These are phyloP conservation scores for Heterobasidion parviporum DNA, from an alignment of 1,284 basidiomycete species.

Conservation along the genomic window DNA sequence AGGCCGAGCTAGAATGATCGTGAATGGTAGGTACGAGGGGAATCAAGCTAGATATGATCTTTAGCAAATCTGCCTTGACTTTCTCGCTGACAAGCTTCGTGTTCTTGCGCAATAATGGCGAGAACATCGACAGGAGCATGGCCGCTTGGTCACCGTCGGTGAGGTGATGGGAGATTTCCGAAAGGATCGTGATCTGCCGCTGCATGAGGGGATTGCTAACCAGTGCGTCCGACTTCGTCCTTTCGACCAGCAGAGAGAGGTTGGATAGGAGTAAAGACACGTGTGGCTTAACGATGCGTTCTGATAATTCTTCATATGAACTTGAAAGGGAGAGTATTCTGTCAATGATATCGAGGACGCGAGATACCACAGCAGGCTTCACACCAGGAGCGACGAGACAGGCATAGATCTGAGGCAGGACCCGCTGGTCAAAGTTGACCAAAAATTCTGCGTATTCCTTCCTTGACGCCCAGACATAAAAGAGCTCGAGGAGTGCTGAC, in stretches of 20 bases:
- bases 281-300: conserved; percentile 66
- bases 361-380: conserved; percentile 77
- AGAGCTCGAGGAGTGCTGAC: conserved; percentile 83
- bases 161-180: conserved; percentile 73
- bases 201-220: conserved; percentile 72
- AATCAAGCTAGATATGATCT: conserved; percentile 69
- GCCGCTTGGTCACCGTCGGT: conserved; percentile 67
- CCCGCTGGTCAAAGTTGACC: conserved; percentile 59
- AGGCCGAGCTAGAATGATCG: conserved; percentile 41
- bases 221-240: conserved; percentile 44
- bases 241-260: conserved; percentile 65
- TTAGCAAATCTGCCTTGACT: conserved; percentile 80
- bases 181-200: conserved; percentile 78
- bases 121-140: conserved; percentile 68
- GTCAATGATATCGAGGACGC: conserved; percentile 85
- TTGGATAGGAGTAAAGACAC: conserved; percentile 72
- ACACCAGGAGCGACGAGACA: conserved; percentile 81
- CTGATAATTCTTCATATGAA: conserved; percentile 40
- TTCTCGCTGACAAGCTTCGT: conserved; percentile 78
- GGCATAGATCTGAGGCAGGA: conserved; percentile 74
- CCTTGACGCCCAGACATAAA: conserved; percentile 71
- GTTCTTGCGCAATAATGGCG: conserved; percentile 77
- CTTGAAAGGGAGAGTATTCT: conserved; percentile 54
- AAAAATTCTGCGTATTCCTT: conserved; percentile 56
- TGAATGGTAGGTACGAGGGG: conserved; percentile 64